Evolutionary conservation across 176 grass and related monocot genomes (phyloP).

Genomic region (sorghum (Sorghum bicolor)): Sorghum_bicolor_NCBIv3 NC_012870.2:4279001-4279500

Average conservation of each 20-base stretch:
- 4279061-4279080: slow-evolving; percentile 56
- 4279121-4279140: slow-evolving; percentile 18
- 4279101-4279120: slow-evolving; percentile 28
- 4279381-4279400: slow-evolving; percentile 10
- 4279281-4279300: neutral
- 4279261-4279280: slow-evolving; percentile 43
- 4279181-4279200: slow-evolving; percentile 33
- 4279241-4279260: slow-evolving; percentile 39
- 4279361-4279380: slow-evolving; percentile 18
- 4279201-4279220: slow-evolving; percentile 69
- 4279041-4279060: slow-evolving; percentile 40
- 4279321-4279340: slow-evolving; percentile 23
- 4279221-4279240: slow-evolving; percentile 83
- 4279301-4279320: neutral
- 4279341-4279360: slow-evolving; percentile 8
- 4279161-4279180: slow-evolving; percentile 40
- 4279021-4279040: slow-evolving; percentile 56
- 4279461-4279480: neutral
- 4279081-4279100: slow-evolving; percentile 18
- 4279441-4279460: neutral
- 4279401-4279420: slow-evolving; percentile 2
- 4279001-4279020: slow-evolving; percentile 49
- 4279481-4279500: neutral
- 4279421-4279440: slow-evolving; percentile 9
- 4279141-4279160: slow-evolving; percentile 37